Evolutionary conservation across 2,329 filamentous ascomycete genomes (phyloP).

Genomic region (Fusarium zealandicum): DNA sequence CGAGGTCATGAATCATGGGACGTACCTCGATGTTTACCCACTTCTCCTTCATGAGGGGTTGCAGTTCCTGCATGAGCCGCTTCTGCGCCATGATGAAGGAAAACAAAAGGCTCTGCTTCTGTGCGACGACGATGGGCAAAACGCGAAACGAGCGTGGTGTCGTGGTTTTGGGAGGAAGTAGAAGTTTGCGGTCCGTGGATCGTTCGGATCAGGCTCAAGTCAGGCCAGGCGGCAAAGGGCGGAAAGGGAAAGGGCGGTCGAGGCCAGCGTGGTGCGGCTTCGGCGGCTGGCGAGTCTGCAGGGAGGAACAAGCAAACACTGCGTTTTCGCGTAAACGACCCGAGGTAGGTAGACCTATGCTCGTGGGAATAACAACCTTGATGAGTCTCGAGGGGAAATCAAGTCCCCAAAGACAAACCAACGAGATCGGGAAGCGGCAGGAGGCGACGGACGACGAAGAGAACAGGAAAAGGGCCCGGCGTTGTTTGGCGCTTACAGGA

Average conservation of each 20-base stretch:
- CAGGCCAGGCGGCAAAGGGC: constrained; percentile 33
- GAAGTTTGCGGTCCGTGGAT: constrained; percentile 13
- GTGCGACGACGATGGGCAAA: neutral
- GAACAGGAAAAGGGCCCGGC: too few relatives aligned
- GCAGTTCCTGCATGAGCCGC: constrained; percentile 88
- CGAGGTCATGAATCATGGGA: neutral
- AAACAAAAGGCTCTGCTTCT: neutral
- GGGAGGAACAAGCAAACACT: neutral
- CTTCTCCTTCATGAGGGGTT: constrained; percentile 82
- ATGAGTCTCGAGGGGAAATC: too few relatives aligned
- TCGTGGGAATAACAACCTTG: too few relatives aligned
- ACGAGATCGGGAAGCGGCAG: too few relatives aligned
- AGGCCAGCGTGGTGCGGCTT: constrained; percentile 28
- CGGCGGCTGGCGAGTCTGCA: constrained; percentile 15
- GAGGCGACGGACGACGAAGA: too few relatives aligned
- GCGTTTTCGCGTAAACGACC: too few relatives aligned
- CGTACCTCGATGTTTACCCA: constrained; percentile 90
- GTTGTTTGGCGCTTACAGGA: too few relatives aligned
- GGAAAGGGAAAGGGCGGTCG: constrained; percentile 40
- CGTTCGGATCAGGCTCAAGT: constrained; percentile 33
- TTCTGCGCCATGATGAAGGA: constrained; percentile 62
- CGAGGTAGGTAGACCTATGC: too few relatives aligned
- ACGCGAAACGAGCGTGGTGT: constrained; percentile 9
- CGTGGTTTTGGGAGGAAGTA: neutral
- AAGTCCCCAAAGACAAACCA: too few relatives aligned